These are phyloP conservation scores for Takashimella tepidaria DNA, from an alignment of 1,284 basidiomycete genomes.

Conservation along the genomic window DNA sequence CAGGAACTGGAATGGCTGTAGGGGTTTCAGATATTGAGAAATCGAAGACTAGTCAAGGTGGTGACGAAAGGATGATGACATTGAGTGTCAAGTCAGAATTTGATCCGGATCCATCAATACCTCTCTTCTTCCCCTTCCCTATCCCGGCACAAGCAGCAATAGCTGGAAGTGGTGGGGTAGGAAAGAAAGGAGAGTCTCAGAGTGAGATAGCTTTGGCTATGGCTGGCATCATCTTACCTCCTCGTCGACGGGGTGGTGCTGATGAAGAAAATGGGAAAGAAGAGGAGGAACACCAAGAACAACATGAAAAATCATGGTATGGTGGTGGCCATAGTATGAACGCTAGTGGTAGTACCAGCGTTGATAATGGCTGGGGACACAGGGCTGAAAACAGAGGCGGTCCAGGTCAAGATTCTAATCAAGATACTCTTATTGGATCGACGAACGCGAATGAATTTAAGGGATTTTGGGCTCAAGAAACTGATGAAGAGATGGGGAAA, in stretches of 20 bases:
- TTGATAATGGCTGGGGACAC: conserved; percentile 13
- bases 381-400: conserved; percentile 1
- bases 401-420: no score
- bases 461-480: conserved; percentile 28
- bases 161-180: not conserved
- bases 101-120: conserved; percentile 29
- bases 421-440: no score
- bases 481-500: conserved; percentile 55
- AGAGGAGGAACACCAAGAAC: conserved; percentile 7
- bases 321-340: conserved; percentile 3
- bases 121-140: conserved; percentile 40
- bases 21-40: no score
- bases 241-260: no score
- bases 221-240: no score
- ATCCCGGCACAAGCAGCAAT: no score
- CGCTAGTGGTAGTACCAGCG: not conserved
- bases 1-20: not conserved
- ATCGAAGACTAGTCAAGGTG: no score
- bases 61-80: no score
- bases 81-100: conserved; percentile 14
- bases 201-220: conserved; percentile 3
- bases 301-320: not conserved
- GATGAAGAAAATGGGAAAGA: conserved; percentile 12
- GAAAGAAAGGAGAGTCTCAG: conserved; percentile 19
- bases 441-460: no score